phyloP scores from a whole-genome alignment of 225 moss, liverwort and hornwort species.

The Polytrichum formosum region DNA sequence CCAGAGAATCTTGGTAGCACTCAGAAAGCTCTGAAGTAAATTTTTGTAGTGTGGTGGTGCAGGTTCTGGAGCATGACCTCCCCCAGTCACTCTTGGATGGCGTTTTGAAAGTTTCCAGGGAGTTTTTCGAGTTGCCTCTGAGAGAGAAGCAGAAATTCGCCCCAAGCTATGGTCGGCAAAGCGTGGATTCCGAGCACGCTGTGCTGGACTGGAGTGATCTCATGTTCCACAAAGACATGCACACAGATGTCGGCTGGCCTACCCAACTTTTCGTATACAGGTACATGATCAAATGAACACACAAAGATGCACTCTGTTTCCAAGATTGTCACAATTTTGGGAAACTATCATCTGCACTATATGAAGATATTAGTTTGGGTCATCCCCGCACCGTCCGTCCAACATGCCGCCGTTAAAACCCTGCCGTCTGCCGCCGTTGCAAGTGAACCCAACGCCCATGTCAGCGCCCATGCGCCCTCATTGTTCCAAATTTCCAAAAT shows the following conservation, averaged over 20 bases:
- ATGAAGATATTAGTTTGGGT: too few relatives aligned
- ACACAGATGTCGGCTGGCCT: conserved; percentile 24
- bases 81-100: conserved; percentile 29
- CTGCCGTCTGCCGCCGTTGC: too few relatives aligned
- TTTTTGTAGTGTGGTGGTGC: neutral
- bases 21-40: too few relatives aligned
- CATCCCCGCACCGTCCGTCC: too few relatives aligned
- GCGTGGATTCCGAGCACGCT: conserved; percentile 17
- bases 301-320: too few relatives aligned
- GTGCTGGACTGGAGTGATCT: conserved; percentile 54
- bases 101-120: conserved; percentile 29
- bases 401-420: too few relatives aligned
- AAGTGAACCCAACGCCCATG: too few relatives aligned
- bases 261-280: conserved; percentile 33
- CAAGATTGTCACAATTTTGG: too few relatives aligned
- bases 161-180: conserved; percentile 32
- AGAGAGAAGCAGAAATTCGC: conserved; percentile 36
- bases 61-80: conserved; percentile 53
- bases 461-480: too few relatives aligned
- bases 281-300: conserved; percentile 8
- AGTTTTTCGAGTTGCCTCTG: conserved; percentile 44
- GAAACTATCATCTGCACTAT: too few relatives aligned
- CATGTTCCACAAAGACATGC: conserved; percentile 35
- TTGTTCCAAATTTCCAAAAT: too few relatives aligned
- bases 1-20: too few relatives aligned